A percentile compares a stretch with the other conserved stretches of the same genome.
Conservation (phyloP, 805 yeast species). For the Cyberlindnera petersonii region DNA sequence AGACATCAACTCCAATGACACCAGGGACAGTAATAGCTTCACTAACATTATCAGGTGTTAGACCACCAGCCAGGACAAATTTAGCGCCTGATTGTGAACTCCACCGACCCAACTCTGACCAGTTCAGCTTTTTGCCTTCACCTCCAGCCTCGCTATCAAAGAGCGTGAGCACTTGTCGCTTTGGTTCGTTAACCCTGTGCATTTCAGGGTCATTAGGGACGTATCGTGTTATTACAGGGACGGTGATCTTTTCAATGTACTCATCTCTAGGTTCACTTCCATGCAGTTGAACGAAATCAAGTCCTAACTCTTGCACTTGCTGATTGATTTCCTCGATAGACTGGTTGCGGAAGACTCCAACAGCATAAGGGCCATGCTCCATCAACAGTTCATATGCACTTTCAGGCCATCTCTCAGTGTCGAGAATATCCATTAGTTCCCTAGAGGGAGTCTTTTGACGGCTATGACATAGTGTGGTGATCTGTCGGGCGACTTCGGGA, state of each 20-base stretch:
- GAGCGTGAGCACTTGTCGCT: constrained; percentile 51
- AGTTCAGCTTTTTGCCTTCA: constrained; percentile 76
- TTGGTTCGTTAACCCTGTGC: constrained; percentile 26
- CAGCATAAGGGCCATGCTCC: constrained; percentile 60
- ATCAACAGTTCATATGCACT: constrained; percentile 23
- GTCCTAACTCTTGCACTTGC: constrained; percentile 36
- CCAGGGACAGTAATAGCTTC: constrained; percentile 49
- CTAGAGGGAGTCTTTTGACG: constrained; percentile 5
- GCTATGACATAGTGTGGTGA: constrained; percentile 36
- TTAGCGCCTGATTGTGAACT: constrained; percentile 25
- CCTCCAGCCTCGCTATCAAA: constrained; percentile 92
- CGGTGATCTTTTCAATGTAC: constrained; percentile 30
- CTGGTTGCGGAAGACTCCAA: constrained; percentile 91
- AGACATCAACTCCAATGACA: constrained; percentile 87
- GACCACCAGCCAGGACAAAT: constrained; percentile 85
- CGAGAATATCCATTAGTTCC: constrained; percentile 7
- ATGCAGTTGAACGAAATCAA: constrained; percentile 87
- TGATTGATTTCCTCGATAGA: constrained; percentile 53
- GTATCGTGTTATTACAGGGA: constrained; percentile 72
- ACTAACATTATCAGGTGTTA: constrained; percentile 67
- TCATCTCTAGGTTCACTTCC: constrained; percentile 62
- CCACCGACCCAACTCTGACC: constrained; percentile 51
- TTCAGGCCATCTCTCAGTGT: constrained; percentile 5
- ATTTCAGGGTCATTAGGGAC: constrained; percentile 53
- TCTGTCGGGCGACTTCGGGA: constrained; percentile 40